These are phyloP conservation scores for Fusarium globosum DNA, from an alignment of 2,329 filamentous ascomycete species.

Conservation along the genomic window DNA sequence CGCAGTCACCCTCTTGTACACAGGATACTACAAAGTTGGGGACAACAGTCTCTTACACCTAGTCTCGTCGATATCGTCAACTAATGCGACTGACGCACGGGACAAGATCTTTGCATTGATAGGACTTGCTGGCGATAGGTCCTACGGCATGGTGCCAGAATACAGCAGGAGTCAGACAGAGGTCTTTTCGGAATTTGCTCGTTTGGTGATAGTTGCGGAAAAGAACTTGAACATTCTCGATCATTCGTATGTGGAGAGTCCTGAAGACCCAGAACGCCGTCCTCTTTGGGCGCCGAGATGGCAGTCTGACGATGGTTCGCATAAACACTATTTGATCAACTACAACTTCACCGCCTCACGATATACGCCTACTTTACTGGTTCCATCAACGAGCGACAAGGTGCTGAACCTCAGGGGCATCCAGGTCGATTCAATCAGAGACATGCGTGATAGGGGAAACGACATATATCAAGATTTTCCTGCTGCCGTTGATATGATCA, in stretches of 20 bases:
- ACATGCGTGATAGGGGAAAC: rapidly evolving
- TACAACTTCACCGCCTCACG: background rate
- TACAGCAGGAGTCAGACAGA: background rate
- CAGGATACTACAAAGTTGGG: rapidly evolving
- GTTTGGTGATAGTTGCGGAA: rapidly evolving
- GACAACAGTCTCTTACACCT: rapidly evolving
- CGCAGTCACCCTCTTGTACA: rapidly evolving
- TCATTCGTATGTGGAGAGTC: background rate
- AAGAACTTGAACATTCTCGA: background rate
- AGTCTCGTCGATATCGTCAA: rapidly evolving
- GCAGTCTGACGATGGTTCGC: rapidly evolving
- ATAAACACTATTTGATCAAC: rapidly evolving
- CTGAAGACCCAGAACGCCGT: background rate
- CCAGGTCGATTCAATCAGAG: background rate
- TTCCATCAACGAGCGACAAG: rapidly evolving
- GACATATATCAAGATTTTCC: background rate
- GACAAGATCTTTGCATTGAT: background rate
- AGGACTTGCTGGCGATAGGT: rapidly evolving
- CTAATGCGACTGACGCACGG: background rate
- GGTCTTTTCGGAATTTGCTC: background rate
- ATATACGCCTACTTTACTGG: rapidly evolving
- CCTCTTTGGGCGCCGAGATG: background rate
- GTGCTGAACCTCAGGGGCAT: background rate
- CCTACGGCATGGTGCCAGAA: background rate
- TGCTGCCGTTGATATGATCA: background rate